A percentile compares a stretch with the other conserved stretches of the same genome.
Conservation (phyloP, 805 yeast genomes). For the Naumovozyma castellii region DNA sequence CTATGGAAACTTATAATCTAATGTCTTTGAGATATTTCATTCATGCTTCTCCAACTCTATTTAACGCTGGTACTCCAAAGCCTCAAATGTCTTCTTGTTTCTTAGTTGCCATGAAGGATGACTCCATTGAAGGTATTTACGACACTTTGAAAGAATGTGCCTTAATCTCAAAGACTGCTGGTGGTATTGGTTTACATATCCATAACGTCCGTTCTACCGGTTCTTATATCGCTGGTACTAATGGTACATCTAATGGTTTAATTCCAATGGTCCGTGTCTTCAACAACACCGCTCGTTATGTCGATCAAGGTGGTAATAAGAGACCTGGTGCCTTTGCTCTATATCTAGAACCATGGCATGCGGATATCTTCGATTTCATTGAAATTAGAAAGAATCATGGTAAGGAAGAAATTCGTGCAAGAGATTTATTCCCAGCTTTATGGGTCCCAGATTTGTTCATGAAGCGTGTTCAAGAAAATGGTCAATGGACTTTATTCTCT, state of each 20-base stretch:
- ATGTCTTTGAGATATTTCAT: slow-evolving; percentile 85
- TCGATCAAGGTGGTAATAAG: slow-evolving; percentile 97
- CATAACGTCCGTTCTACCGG: slow-evolving; percentile 84
- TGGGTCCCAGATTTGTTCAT: slow-evolving; percentile 95
- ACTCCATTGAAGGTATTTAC: slow-evolving; percentile 91
- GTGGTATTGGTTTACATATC: slow-evolving; percentile 88
- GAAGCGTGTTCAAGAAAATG: slow-evolving; percentile 74
- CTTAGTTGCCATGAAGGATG: slow-evolving; percentile 83
- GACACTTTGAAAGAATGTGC: slow-evolving; percentile 84
- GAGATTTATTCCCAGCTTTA: slow-evolving; percentile 85
- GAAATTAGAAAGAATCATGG: slow-evolving; percentile 91
- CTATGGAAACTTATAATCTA: slow-evolving; percentile 70
- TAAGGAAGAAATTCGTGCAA: slow-evolving; percentile 84
- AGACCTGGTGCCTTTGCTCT: slow-evolving; percentile 96
- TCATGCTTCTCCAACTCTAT: slow-evolving; percentile 92
- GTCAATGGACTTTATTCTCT: slow-evolving; percentile 82
- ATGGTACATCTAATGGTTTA: slow-evolving; percentile 85
- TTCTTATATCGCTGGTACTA: slow-evolving; percentile 80
- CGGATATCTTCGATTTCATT: slow-evolving; percentile 77
- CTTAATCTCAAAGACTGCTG: slow-evolving; percentile 85
- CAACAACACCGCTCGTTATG: slow-evolving; percentile 93
- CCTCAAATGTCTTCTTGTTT: slow-evolving; percentile 89
- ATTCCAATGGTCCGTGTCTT: slow-evolving; percentile 95
- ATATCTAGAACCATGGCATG: slow-evolving; percentile 95
- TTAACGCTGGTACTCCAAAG: slow-evolving; percentile 82